Base-by-base conservation (phyloP, 768 basidiomycete genomes). In the Tylopilus vinaceipallidus region DNA sequence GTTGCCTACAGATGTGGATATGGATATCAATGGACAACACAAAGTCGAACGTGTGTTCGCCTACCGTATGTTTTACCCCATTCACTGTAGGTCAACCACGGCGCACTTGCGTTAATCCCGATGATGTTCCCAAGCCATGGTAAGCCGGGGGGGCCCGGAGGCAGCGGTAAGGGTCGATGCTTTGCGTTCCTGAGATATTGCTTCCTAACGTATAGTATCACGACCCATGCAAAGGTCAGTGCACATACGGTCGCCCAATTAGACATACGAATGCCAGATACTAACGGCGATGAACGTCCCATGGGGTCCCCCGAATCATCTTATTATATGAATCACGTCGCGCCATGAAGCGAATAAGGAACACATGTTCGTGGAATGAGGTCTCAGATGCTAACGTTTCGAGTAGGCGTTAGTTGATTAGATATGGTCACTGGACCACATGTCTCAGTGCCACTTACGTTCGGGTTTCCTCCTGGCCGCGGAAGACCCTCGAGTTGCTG, bases 111-210 rank as follows among this genome's bases (percentile, higher is more conserved):
- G 17, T 70, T 65, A 35, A 73, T 56, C 22, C 70, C 63, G 4
- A 65, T 44, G 23, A 73, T 35, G 55, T 74, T 73, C 4, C 73
- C 73, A 5, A 73, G 46, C 44, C 71, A 47, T 6, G 70, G 70
- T 22, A 66, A 50, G 0, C 63, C 58, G 17, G 52, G 58, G 4
- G 71, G 71, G 19, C 73, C 72, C 38, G 72, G 73, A 6, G 71
- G 73, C 14, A 42, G 20, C 12, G 32, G 41, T 17, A 26, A 34
- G 36, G 33, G 16, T 26, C 14, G 40, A 7, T 2, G 9, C 17
- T 33, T 47, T 30, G 38, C 13, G 9, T 7, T 7, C 3, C 5
- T 45, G 13, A n/a, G 32, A 42, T 33, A 42, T 43, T n/a, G 46
- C 29, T 20, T 17, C 34, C 41, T 24, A 10, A 48, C 34, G 20